These are phyloP conservation scores for Trichoderma arundinaceum DNA, from an alignment of 2,329 filamentous ascomycete genomes.

Conservation along the genomic window DNA sequence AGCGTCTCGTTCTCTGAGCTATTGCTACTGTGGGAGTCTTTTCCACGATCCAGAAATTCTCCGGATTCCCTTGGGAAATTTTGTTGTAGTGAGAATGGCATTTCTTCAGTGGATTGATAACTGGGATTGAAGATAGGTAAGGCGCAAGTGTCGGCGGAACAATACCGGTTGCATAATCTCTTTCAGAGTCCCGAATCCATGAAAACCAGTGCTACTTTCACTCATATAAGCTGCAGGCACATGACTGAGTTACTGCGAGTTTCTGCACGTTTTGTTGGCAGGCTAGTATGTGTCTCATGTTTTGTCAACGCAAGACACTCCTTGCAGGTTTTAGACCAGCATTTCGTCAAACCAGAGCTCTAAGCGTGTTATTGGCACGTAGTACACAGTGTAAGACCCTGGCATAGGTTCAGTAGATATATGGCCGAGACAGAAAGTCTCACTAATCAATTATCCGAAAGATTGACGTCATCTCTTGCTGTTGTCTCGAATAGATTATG, in stretches of 20 bases:
- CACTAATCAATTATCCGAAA: background rate
- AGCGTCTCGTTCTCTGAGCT: background rate
- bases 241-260: background rate
- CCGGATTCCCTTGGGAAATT: background rate
- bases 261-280: background rate
- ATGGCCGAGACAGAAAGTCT: background rate
- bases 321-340: background rate
- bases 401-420: background rate
- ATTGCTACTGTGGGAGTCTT: background rate
- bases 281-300: background rate
- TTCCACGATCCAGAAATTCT: background rate
- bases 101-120: background rate
- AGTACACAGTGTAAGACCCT: background rate
- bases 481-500: background rate
- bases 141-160: background rate
- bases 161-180: background rate
- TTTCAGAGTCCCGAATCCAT: background rate
- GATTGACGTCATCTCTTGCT: background rate
- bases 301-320: background rate
- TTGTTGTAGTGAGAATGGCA: background rate
- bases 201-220: background rate
- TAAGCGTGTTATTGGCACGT: background rate
- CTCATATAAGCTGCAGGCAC: background rate
- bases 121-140: background rate
- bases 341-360: no score